Percentiles rank a stretch among this genome's conserved stretches.
phyloP scores from a whole-genome alignment of 306 rosid species.

The Cicer yamashitae region DNA sequence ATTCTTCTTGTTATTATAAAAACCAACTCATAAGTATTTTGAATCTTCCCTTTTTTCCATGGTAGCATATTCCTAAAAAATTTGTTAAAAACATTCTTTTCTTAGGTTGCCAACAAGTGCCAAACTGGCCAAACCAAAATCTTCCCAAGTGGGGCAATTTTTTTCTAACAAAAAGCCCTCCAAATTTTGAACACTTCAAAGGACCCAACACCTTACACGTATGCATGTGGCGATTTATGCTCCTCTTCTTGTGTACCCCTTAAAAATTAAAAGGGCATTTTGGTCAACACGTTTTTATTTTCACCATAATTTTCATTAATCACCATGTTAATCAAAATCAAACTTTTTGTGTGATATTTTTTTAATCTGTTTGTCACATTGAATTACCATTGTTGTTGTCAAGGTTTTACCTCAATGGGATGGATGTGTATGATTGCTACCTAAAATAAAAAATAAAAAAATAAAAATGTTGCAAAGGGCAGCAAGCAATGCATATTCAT shows the following conservation, averaged over 20 bases:
- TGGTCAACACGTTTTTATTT: slow-evolving; percentile 43
- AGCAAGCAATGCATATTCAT: slow-evolving; percentile 94
- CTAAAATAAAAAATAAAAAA: slow-evolving; percentile 41
- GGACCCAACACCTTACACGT: slow-evolving; percentile 55
- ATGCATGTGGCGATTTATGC: slow-evolving; percentile 63
- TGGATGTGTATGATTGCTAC: slow-evolving; percentile 39
- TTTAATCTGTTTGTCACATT: slow-evolving; percentile 6
- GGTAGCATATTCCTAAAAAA: neutral
- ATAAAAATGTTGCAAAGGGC: slow-evolving; percentile 91
- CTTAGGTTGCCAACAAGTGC: slow-evolving; percentile 38
- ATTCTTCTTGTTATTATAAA: neutral
- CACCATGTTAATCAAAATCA: slow-evolving; percentile 10
- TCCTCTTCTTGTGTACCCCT: slow-evolving; percentile 62
- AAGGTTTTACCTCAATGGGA: slow-evolving; percentile 42
- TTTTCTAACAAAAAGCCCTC: slow-evolving; percentile 31
- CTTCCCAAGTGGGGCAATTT: slow-evolving; percentile 29
- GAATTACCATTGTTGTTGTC: neutral
- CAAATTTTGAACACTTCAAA: slow-evolving; percentile 46
- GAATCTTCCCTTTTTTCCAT: neutral
- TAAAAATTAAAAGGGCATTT: slow-evolving; percentile 42
- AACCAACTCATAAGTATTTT: neutral
- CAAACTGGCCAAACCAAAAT: slow-evolving; percentile 40
- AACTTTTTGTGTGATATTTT: slow-evolving; percentile 7
- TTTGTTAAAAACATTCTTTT: slow-evolving; percentile 35
- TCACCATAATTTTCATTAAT: slow-evolving; percentile 37